Evolutionary conservation across 345 rosid species (phyloP).

Genomic region (Eucalyptus curtisii): DNA sequence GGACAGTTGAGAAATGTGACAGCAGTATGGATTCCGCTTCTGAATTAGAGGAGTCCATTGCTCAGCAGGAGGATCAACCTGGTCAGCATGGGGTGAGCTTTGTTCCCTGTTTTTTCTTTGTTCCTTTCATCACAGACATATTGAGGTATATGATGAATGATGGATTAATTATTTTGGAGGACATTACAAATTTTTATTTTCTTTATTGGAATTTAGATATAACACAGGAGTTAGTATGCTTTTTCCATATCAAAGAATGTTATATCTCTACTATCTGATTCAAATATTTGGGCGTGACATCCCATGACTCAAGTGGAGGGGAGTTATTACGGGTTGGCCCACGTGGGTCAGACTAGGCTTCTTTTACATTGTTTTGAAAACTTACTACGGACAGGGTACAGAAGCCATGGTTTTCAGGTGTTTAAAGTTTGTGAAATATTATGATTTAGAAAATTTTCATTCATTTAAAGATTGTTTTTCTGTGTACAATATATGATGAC

Average conservation of each 20-base stretch:
- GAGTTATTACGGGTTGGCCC: background rate
- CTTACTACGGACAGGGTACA: background rate
- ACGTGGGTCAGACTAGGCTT: too few species aligned
- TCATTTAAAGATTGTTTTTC: background rate
- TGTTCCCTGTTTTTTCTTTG: background rate
- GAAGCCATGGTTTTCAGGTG: background rate
- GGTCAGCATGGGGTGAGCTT: conserved; percentile 24
- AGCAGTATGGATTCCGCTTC: background rate
- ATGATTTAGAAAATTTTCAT: background rate
- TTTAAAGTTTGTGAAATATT: background rate
- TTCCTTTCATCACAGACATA: background rate
- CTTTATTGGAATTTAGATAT: background rate
- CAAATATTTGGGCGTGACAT: background rate
- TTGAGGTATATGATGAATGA: background rate
- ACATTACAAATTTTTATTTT: background rate
- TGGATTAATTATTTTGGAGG: background rate
- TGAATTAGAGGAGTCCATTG: conserved; percentile 4
- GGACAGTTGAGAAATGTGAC: background rate
- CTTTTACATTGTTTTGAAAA: background rate
- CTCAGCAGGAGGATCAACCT: conserved; percentile 19
- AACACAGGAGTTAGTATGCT: background rate
- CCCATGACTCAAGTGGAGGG: background rate
- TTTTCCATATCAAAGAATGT: background rate
- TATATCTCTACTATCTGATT: background rate
- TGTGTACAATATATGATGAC: background rate